Base-by-base conservation (phyloP, 2,329 filamentous ascomycete species). In the Akanthomyces lecanii region DNA sequence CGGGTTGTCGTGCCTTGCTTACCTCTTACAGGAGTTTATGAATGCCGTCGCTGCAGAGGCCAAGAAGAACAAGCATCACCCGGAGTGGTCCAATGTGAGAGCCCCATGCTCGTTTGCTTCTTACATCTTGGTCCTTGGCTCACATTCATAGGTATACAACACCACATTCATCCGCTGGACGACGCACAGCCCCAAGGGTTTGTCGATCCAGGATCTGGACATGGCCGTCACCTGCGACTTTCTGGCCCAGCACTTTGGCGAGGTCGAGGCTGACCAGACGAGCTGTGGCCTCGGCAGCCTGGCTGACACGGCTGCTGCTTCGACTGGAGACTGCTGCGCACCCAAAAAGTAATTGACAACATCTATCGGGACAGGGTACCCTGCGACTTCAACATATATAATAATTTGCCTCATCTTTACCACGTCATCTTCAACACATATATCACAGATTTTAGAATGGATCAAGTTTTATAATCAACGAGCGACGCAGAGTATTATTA, bases 21-120 rank as follows among this genome's bases (percentile, higher is more conserved):
- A 56, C 25, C 16, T 14, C 14, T 21, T 47, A 23, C 54, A 89
- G 87, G 86, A 88, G 66, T 92, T 91, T 75, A 91, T 91, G 88
- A 89, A 87, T n/a, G 81, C 81, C 2, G 82, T 91, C 16, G 85
- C 88, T 12, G 76, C 86, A 38, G 83, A 90, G 69, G 89, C 87
- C 75, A 88, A 89, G 70, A 72, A 83, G 44, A 81, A 83, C 69
- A 89, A 85, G 68, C 89, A 92, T 71, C 89, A 92, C 69, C 89
- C 89, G 0, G 89, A 91, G 72, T 91, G 89, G 89, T 88, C 86
- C 2, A 91, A 92, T 70, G 88, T 88, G 75, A 67, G 79, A 72
- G 10, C 21, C 18, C 30, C 23, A 23, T 28, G 10, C 21, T 50
- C 1, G 21, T 23, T 36, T 53, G 1, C 25, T 40, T 4, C 14